Base-by-base conservation (phyloP, 2,329 filamentous ascomycete genomes). In the Calonectria pauciramosa region DNA sequence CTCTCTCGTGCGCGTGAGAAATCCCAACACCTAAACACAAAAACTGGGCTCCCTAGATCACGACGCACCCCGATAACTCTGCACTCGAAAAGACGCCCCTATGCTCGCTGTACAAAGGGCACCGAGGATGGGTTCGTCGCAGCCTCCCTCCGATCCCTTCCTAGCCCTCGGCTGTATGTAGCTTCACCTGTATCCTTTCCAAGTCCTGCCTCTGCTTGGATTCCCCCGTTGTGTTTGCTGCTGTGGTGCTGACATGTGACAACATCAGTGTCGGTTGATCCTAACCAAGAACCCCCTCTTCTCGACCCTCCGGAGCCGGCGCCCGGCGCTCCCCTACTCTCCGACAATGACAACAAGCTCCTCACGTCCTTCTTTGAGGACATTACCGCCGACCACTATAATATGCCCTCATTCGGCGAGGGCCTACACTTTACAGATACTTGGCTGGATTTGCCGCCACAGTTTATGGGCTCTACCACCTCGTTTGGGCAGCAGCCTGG, bases 101-200 rank as follows among this genome's bases (percentile, higher is more conserved):
- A 92, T 92, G 90, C 89, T 91, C 81, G 89, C 87, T 80, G 84
- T 90, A 85, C 88, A 89, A 82, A 87, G 81, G 73, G 79, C 84
- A 87, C 88, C 87, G 83, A 90, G 86, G 83, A 92, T 92, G 91
- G 89, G 87, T 89, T 90, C 90, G 85, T 88, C 87, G 85, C 89
- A 89, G 85, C 88, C 88, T 83, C 82, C 84, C 73, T 82, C 89
- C 80, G 88, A 91, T 80, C 85, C 88, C 71, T 87, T 90, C 77
- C 86, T 90, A 82, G 90, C 91, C 47, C 94, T 94, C 88, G 93
- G 93, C 81, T 94, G 93, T 94, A 89, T 80, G 92, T 90, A 38
- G 60, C 68, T 74, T 51, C 41, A 67, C 64, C 56, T 54, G 4
- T 34, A 30, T 38, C 51, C 41, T 41, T 7, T 26, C 28, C 20